A percentile compares a stretch with the other conserved stretches of the same genome.
Evolutionary conservation across 2,329 filamentous ascomycete genomes (phyloP).

Genomic region (Beauveria bassiana): DNA sequence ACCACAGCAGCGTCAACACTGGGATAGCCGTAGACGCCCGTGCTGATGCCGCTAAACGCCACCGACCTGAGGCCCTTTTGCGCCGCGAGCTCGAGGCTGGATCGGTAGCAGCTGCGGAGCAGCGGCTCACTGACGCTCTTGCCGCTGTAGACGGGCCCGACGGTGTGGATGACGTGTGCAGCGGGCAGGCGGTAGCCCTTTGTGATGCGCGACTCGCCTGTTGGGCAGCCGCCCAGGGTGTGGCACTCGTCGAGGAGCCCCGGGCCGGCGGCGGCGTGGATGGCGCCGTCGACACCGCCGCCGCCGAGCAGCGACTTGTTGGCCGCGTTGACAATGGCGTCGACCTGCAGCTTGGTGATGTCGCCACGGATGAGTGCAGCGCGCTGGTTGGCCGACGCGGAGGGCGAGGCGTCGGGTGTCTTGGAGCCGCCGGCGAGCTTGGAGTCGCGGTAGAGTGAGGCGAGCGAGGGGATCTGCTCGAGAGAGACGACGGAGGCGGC

Average conservation of each 20-base stretch:
- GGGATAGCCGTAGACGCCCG: constrained; percentile 85
- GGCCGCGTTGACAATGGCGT: constrained; percentile 89
- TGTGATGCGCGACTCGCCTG: constrained; percentile 79
- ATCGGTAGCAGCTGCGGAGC: constrained; percentile 58
- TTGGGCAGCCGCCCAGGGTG: constrained; percentile 62
- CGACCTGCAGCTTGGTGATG: constrained; percentile 71
- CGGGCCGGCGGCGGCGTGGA: constrained; percentile 74
- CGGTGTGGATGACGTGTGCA: constrained; percentile 78
- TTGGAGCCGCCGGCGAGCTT: constrained; percentile 17
- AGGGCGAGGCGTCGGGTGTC: constrained; percentile 30
- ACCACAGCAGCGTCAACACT: constrained; percentile 62
- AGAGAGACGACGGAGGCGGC: constrained; percentile 27
- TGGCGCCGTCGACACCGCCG: constrained; percentile 84
- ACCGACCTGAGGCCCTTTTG: constrained; percentile 59
- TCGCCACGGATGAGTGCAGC: constrained; percentile 66
- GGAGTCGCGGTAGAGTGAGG: constrained; percentile 55
- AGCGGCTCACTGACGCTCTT: constrained; percentile 37
- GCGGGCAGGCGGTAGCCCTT: constrained; percentile 67
- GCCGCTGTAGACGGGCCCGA: constrained; percentile 68
- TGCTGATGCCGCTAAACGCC: constrained; percentile 80
- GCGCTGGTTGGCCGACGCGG: constrained; percentile 52
- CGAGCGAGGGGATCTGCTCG: constrained; percentile 54
- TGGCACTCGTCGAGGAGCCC: constrained; percentile 62
- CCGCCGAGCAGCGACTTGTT: constrained; percentile 73
- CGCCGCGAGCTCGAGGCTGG: constrained; percentile 64